These are phyloP conservation scores for Colletotrichum agaves DNA, from an alignment of 2,329 filamentous ascomycete species.

Conservation along the genomic window DNA sequence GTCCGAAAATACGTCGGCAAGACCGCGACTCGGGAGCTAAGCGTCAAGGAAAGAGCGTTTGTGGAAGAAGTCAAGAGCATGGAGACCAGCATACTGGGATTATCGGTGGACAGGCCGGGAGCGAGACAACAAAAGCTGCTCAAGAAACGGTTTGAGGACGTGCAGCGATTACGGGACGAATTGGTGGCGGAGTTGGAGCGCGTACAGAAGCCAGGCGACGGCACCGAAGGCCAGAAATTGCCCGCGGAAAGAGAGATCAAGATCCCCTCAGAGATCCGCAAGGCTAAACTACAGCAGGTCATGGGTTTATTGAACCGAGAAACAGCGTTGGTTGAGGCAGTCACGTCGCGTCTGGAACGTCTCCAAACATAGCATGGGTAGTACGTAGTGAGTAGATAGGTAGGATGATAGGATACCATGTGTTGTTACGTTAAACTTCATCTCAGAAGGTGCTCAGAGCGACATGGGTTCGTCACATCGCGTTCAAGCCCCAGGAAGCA, in stretches of 20 bases:
- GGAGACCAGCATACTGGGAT: slow-evolving; percentile 59
- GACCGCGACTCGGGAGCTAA: slow-evolving; percentile 54
- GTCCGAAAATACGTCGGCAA: slow-evolving; percentile 59
- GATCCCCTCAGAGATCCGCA: slow-evolving; percentile 70
- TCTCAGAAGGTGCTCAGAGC: slow-evolving; percentile 20
- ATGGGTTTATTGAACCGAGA: slow-evolving; percentile 73
- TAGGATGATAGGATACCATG: slow-evolving; percentile 28
- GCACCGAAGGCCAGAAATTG: slow-evolving; percentile 41
- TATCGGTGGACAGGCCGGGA: slow-evolving; percentile 17
- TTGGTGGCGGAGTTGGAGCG: slow-evolving; percentile 63
- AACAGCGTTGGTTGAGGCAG: slow-evolving; percentile 74
- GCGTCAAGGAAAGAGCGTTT: slow-evolving; percentile 57
- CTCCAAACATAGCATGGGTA: slow-evolving; percentile 50
- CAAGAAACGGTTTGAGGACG: slow-evolving; percentile 67
- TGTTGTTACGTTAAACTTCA: background rate
- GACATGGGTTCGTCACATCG: background rate
- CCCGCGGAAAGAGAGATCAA: slow-evolving; percentile 51
- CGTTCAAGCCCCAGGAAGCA: slow-evolving; percentile 8
- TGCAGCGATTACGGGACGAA: slow-evolving; percentile 63
- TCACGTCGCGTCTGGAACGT: slow-evolving; percentile 70
- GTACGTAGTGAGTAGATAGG: background rate
- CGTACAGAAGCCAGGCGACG: slow-evolving; percentile 46
- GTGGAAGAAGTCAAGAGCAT: slow-evolving; percentile 63
- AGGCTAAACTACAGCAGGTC: slow-evolving; percentile 72
- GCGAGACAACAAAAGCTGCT: slow-evolving; percentile 54